phyloP scores from a whole-genome alignment of 306 rosid genomes.

The Cucurbita ficifolia region DNA sequence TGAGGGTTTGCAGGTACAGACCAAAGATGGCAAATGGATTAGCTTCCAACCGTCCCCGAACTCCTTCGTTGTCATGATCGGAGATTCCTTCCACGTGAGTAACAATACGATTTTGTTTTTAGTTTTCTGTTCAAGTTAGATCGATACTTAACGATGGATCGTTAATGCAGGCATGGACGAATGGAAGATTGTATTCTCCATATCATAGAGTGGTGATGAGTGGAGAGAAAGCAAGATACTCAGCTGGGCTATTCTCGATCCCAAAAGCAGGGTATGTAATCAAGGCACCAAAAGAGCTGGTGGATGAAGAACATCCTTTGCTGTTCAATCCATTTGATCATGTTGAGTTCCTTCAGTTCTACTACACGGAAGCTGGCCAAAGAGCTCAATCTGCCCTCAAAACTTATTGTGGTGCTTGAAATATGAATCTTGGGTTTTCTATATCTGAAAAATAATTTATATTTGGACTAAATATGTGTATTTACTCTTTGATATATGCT shows the following conservation, averaged over 20 bases:
- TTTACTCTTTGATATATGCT: no score
- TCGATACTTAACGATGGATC: background rate
- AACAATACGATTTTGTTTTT: background rate
- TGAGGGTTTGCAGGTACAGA: constrained; percentile 48
- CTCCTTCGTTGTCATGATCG: constrained; percentile 42
- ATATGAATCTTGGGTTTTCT: background rate
- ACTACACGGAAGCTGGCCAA: constrained; percentile 28
- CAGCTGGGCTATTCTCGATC: constrained; percentile 36
- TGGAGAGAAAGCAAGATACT: constrained; percentile 50
- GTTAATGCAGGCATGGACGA: constrained; percentile 51
- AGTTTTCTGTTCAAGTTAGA: background rate
- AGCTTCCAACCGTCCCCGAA: constrained; percentile 33
- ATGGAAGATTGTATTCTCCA: constrained; percentile 47
- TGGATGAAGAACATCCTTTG: constrained; percentile 57
- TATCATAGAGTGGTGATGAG: constrained; percentile 56
- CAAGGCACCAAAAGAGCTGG: constrained; percentile 48
- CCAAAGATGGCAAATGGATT: constrained; percentile 67
- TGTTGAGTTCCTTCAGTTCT: constrained; percentile 29
- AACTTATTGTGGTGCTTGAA: constrained; percentile 38
- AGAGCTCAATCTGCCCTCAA: constrained; percentile 24
- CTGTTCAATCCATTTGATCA: constrained; percentile 49
- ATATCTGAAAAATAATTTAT: background rate
- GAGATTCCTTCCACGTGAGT: constrained; percentile 47
- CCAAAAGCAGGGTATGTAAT: constrained; percentile 39
- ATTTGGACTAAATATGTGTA: background rate